Conservation (phyloP, 306 rosid genomes). For the Begonia fuchsioides region DNA sequence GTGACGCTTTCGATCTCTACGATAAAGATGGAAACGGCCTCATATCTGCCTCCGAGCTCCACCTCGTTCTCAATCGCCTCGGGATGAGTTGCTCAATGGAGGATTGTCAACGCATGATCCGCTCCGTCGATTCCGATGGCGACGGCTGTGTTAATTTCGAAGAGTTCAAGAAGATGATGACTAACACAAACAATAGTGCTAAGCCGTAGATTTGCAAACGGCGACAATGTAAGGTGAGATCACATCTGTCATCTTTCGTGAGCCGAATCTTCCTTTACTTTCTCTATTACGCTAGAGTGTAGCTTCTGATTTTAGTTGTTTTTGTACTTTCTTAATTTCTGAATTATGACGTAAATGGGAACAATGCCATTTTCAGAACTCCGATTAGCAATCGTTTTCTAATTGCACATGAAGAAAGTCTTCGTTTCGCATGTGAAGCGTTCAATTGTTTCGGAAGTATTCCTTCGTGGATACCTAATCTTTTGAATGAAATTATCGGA, state of each 20-base stretch:
- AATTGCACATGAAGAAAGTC: no score
- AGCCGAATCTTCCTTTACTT: no score
- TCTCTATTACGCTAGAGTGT: no score
- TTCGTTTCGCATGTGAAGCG: no score
- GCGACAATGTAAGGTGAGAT: constrained; percentile 8
- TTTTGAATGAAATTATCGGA: no score
- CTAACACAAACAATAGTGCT: constrained; percentile 5
- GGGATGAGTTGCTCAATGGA: constrained; percentile 46
- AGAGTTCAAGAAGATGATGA: constrained; percentile 84
- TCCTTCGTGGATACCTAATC: no score
- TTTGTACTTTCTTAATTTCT: no score
- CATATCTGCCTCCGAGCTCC: constrained; percentile 60
- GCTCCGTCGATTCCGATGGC: constrained; percentile 67
- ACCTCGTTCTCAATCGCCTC: constrained; percentile 49
- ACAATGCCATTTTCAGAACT: no score
- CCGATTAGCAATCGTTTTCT: no score
- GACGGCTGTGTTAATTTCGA: constrained; percentile 73
- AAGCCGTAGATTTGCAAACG: constrained; percentile 7
- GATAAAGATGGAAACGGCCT: constrained; percentile 74
- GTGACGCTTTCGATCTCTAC: constrained; percentile 70
- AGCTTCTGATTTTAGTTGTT: no score
- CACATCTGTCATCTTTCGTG: not conserved
- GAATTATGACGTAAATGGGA: no score
- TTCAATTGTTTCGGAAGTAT: no score
- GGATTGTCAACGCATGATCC: constrained; percentile 61